Conservation (phyloP, 768 basidiomycete species). For the Phallus indusiatus region DNA sequence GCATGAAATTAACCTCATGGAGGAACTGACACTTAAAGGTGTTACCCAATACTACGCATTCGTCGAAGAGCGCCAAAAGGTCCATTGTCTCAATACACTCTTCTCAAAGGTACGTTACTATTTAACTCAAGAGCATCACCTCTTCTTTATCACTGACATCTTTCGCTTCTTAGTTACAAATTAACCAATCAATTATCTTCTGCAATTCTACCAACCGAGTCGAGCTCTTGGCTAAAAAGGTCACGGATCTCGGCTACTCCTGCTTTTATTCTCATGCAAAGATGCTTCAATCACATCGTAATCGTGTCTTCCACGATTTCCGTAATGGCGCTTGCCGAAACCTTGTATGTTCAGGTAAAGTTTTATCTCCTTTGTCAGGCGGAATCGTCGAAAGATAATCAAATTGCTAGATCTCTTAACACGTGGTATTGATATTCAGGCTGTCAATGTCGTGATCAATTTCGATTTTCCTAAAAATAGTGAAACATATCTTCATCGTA, state of each 20-base stretch:
- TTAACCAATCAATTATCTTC: conserved; percentile 99
- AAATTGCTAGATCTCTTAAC: conserved; percentile 73
- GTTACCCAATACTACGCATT: conserved; percentile 99
- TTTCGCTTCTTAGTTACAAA: conserved; percentile 68
- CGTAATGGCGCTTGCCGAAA: conserved; percentile 97
- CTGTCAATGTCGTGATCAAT: conserved; percentile 99
- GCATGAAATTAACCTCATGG: conserved; percentile 99
- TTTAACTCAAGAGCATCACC: background rate
- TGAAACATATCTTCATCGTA: conserved; percentile 97
- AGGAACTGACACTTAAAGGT: conserved; percentile 95
- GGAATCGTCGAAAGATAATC: background rate
- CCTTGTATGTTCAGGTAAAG: conserved; percentile 70
- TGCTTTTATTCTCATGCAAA: conserved; percentile 99
- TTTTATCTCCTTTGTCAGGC: background rate
- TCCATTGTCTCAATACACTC: conserved; percentile 98
- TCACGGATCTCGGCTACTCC: conserved; percentile 97
- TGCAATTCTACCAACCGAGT: conserved; percentile 99
- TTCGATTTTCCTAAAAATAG: conserved; percentile 99
- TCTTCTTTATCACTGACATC: background rate
- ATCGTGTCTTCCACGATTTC: conserved; percentile 99
- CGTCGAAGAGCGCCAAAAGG: conserved; percentile 98
- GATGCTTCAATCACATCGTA: conserved; percentile 98
- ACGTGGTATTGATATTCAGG: conserved; percentile 98
- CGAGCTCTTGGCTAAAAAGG: conserved; percentile 98
- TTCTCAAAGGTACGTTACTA: conserved; percentile 87